Base-by-base conservation (phyloP, 345 rosid genomes). In the Syzygium grande region DNA sequence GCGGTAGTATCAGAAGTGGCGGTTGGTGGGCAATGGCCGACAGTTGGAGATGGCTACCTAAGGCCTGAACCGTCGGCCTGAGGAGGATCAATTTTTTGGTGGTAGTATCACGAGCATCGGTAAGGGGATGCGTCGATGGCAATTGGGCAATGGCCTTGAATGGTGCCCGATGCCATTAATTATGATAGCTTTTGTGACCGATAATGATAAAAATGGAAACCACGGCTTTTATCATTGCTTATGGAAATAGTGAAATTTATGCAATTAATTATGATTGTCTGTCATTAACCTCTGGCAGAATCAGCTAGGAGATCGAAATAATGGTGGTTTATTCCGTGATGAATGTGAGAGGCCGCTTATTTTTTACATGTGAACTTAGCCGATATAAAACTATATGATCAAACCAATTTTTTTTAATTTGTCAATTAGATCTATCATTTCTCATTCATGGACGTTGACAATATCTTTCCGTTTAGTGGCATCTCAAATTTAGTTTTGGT, bases 31-130 rank as follows among this genome's bases (percentile, higher is more conserved):
- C 27, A 5, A 0, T 19, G 49, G 19, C 21, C 3, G 25, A 14
- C 2, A 5, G 0, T 73, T 7, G 7, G 7, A 73, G 46, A 73
- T 0, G 2, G 19, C 13, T 34, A 5, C 11, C 21, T 22, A 9
- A 65, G 21, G 43, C 12, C 30, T n/a, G n/a, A n/a, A n/a, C n/a
- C n/a, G n/a, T n/a, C n/a, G 21, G 43, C 12, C 30, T 4, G 22
- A 4, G 0, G 6, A 30, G 12, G 1, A 65, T 65, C 12, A 0
- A 65, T 4, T 16, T 65, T 38, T 34, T 16, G 9, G 12, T 3
- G 25, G 19, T 34, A 34, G 25, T 65, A 29, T 7, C 2, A 29
- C 1, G 41, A 7, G 22, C 2, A 68, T 16, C 1, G 43, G 23
- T 30, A 30, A 34, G 25, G 34, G 46, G 25, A 68, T 23, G 13